Evolutionary conservation across 805 yeast species (phyloP), one percentile per base, ranked within the genome.

Genomic region (Martiniozyma abietophila): DNA sequence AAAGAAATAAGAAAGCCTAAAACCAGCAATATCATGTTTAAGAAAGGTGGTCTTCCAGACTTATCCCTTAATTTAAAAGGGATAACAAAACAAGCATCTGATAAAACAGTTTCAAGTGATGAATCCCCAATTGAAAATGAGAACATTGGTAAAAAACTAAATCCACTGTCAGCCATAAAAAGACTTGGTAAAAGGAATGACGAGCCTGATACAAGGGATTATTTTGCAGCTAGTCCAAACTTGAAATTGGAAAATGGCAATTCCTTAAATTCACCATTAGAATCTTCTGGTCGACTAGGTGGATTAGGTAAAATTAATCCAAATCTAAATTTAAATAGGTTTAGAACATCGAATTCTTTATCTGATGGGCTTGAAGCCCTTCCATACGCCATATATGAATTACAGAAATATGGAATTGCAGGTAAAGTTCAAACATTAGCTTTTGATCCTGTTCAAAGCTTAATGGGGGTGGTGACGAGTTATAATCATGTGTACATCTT

Each of bases 391-490:
- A 31, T 60, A 14, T 55, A 52, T 29, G 61, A 58, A 35, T 42
- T 59, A 25, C 57, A 55, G 25, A 32, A 41, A 6, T 76, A 71
- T 47, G 92, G 92, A 2, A 49, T 80, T 22, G 62, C 68, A 12
- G 89, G 94, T 9, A 68, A 69, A 10, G 71, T 82, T 7, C 60
- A 73, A 23, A 74, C 83, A 0, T 51, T 76, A 25, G 94, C 92
- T 0, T 82, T 68, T 56, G 97, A 92, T 53, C 94, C 94, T 3
- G 76, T 83, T 1, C 98, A 92, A 55, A 74, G 92, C 35, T 64
- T 92, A 18, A 56, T 86, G 47, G 96, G 96, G 0, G 61, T 85
- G 0, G 79, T 86, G 3, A 85, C 95, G 0, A 75, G 68, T 24
- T 51, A 59, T 6, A 83, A 86, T 26, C 74, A 74, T 29, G 65